These are phyloP conservation scores for Oryza australiensis DNA, from an alignment of 176 grass and related monocot genomes.

Conservation along the genomic window DNA sequence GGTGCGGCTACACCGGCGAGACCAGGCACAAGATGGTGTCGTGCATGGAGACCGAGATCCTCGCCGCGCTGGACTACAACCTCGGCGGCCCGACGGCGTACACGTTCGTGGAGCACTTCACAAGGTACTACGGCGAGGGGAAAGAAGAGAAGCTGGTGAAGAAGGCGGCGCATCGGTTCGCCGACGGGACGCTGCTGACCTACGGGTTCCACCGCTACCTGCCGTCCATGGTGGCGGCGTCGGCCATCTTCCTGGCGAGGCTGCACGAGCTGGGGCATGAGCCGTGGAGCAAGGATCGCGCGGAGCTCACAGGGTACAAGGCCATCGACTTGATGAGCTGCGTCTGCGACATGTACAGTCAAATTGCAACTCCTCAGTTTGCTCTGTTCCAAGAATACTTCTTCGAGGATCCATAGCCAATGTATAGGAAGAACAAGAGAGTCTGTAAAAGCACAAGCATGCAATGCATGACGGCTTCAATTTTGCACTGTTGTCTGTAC, in stretches of 20 bases:
- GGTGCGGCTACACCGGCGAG: background rate
- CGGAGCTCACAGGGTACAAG: slow-evolving; percentile 32
- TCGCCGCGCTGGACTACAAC: slow-evolving; percentile 23
- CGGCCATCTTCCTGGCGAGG: slow-evolving; percentile 34
- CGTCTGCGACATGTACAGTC: background rate
- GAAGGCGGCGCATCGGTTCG: background rate
- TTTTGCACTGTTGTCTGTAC: background rate
- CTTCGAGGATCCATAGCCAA: background rate
- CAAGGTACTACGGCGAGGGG: background rate
- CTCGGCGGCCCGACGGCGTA: slow-evolving; percentile 30
- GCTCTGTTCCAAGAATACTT: background rate
- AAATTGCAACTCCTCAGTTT: background rate
- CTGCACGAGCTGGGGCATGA: background rate
- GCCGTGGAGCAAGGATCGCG: background rate
- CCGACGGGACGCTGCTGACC: background rate
- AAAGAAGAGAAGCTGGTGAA: background rate
- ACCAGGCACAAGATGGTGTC: background rate
- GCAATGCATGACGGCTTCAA: background rate
- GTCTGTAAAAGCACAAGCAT: background rate
- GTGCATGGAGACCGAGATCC: slow-evolving; percentile 9
- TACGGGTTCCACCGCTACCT: slow-evolving; percentile 1
- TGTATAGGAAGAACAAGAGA: background rate
- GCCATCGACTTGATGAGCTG: background rate
- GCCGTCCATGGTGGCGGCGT: slow-evolving; percentile 37
- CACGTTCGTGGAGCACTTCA: slow-evolving; percentile 45